Evolutionary conservation across 2,329 filamentous ascomycete species (phyloP).

Genomic region (Aspergillus aculeatinus): DNA sequence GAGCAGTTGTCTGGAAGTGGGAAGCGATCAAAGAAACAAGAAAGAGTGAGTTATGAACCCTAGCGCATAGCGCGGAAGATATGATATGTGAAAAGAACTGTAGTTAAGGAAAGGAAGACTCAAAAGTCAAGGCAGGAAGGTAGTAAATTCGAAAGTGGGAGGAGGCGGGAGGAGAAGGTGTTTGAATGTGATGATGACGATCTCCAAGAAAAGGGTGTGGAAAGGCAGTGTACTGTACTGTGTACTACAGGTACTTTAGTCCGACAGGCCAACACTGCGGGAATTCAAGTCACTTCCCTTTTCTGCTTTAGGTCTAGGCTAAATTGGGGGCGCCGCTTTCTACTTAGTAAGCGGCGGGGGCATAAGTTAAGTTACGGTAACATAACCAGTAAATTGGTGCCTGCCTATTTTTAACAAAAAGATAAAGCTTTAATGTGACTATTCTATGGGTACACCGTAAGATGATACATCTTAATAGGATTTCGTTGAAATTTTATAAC

Average conservation of each 20-base stretch:
- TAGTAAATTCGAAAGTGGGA: not conserved
- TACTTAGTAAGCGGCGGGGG: too few species aligned
- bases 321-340: too few species aligned
- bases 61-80: slow-evolving; percentile 16
- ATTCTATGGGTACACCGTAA: too few species aligned
- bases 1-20: slow-evolving; percentile 8
- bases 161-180: not conserved
- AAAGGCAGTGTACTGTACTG: not conserved
- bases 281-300: too few species aligned
- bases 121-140: slow-evolving; percentile 2
- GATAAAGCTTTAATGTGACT: too few species aligned
- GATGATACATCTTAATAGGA: too few species aligned
- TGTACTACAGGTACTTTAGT: not conserved
- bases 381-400: too few species aligned
- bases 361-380: too few species aligned
- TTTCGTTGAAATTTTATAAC: too few species aligned
- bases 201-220: slow-evolving; percentile 8
- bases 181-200: not conserved
- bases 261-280: not conserved
- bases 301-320: too few species aligned
- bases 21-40: slow-evolving; percentile 9
- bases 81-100: not conserved
- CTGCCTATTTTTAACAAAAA: too few species aligned
- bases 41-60: slow-evolving; percentile 4
- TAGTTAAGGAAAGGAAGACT: slow-evolving; percentile 12